Evolutionary conservation across 306 rosid species (phyloP).

Genomic region (Rosa rugosa): DNA sequence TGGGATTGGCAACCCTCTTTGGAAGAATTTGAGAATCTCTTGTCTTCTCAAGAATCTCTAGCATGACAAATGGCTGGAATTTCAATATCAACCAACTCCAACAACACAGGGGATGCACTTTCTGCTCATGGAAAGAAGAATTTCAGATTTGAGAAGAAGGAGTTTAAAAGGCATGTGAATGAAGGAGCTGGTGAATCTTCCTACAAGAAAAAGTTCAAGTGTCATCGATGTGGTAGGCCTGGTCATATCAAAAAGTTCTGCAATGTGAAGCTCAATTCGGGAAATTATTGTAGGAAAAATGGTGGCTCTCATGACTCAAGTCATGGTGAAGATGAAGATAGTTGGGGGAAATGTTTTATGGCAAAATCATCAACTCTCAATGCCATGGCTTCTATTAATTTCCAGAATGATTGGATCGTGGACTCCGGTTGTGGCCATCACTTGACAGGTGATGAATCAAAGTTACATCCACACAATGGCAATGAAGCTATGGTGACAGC

Average conservation of each 20-base stretch:
- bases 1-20: constrained; percentile 5
- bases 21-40: constrained; percentile 11
- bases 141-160: not conserved
- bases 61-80: not conserved
- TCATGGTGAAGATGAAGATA: not conserved
- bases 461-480: too few relatives aligned
- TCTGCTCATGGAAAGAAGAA: not conserved
- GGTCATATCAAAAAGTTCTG: not conserved
- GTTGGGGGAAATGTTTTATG: not conserved
- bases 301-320: not conserved
- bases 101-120: not conserved
- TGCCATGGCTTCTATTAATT: not conserved
- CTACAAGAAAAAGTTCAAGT: not conserved
- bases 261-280: not conserved
- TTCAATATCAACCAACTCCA: not conserved
- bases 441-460: too few relatives aligned
- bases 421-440: not conserved
- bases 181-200: not conserved
- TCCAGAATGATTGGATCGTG: not conserved
- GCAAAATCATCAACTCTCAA: not conserved
- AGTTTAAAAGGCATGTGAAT: not conserved
- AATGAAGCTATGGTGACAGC: too few relatives aligned
- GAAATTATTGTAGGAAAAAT: not conserved
- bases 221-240: not conserved
- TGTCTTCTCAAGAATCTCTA: too few relatives aligned